Base-by-base conservation (phyloP, 2,329 filamentous ascomycete genomes). In the Colletotrichum truncatum region DNA sequence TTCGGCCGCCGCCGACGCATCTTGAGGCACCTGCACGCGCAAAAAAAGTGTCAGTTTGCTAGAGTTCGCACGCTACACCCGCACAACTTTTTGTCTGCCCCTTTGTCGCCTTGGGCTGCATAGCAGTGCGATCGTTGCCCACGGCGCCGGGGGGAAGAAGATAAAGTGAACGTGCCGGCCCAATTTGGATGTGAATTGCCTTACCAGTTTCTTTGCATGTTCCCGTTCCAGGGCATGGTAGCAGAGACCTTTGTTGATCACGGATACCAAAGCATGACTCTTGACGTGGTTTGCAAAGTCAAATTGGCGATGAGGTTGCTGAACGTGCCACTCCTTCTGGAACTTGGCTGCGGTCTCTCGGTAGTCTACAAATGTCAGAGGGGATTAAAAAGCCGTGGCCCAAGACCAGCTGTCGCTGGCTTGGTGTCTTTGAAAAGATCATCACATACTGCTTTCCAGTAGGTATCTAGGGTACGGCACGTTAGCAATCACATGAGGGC, bases 321-420 rank as follows among this genome's bases (percentile, higher is more conserved):
- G 80, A 69, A 89, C 80, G 77, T 88, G 84, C 88, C 88, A 91
- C 80, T 91, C 88, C 75, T 90, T 89, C 73, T 90, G 87, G 70
- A 91, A 86, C 75, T 89, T 89, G 78, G 87, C 85, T 58, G 88
- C 88, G 43, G 88, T 89, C 76, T 90, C 88, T 78, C 85, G 85
- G 80, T 89, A 91, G 81, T 89, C 88, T 90, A 80, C 36, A 63
- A 53, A 32, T 38, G 64, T 66, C 26, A 62, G 60, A 56, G n/a
- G n/a, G n/a, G n/a, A n/a, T n/a, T n/a, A 52, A 57, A 48, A 46
- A 56, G 53, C 48, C 54, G 32, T 46, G 64, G 57, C 57, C 41
- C 51, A 51, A 48, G 39, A 34, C 59, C 66, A 52, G 64, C 57
- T 54, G 59, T 64, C 60, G 64, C 64, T 64, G 46, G 61, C 60